These are phyloP conservation scores for Apiospora saccharicola DNA, from an alignment of 2,329 filamentous ascomycete genomes.

Conservation along the genomic window DNA sequence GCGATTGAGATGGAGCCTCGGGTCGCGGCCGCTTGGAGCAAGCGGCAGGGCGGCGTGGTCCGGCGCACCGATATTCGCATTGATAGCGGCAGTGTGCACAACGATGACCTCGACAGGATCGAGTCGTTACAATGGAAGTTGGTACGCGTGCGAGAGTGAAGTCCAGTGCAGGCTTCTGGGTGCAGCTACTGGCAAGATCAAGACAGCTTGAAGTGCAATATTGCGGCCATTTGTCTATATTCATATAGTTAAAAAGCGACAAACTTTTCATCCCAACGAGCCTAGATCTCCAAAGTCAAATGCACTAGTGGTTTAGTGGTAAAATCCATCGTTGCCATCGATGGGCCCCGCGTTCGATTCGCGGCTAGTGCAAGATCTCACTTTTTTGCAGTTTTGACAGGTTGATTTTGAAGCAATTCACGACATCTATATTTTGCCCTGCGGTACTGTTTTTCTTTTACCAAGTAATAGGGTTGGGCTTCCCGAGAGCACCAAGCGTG, in stretches of 20 bases:
- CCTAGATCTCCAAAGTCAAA: too few relatives aligned
- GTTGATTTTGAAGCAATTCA: too few relatives aligned
- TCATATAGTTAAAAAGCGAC: background rate
- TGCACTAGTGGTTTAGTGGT: slow-evolving; percentile 59
- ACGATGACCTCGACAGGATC: background rate
- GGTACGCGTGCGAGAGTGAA: background rate
- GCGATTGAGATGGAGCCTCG: slow-evolving; percentile 9
- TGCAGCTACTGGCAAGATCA: too few relatives aligned
- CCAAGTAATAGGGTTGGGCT: too few relatives aligned
- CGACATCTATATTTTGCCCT: too few relatives aligned
- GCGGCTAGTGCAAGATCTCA: slow-evolving; percentile 39
- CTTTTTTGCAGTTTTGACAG: background rate
- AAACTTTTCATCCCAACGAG: background rate
- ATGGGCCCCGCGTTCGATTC: slow-evolving; percentile 58
- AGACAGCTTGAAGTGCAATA: too few relatives aligned
- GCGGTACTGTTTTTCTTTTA: too few relatives aligned
- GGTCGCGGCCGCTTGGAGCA: too few relatives aligned
- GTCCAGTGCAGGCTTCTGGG: too few relatives aligned
- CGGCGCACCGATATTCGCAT: background rate
- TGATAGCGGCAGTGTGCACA: background rate
- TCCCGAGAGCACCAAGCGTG: background rate
- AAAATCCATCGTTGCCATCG: slow-evolving; percentile 63
- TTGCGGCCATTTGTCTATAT: too few relatives aligned
- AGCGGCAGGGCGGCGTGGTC: background rate
- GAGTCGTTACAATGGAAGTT: background rate